Base-by-base conservation (phyloP, 139 green algal species). In the Chlorella ohadii region DNA sequence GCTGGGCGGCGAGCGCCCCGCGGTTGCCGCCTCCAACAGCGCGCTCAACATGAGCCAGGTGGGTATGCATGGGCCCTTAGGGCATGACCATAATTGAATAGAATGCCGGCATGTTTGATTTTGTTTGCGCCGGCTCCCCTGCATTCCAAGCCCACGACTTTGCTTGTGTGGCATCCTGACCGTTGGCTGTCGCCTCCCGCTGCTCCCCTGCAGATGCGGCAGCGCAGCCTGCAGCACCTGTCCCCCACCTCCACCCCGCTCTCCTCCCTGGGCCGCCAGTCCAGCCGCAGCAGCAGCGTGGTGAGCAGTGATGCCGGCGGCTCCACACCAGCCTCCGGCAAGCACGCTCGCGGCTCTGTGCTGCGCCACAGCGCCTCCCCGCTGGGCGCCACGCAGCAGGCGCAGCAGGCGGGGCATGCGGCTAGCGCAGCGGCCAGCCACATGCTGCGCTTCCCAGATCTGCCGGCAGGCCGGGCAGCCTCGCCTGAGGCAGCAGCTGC, bases 201-300 rank as follows among this genome's bases (percentile, higher is more conserved):
- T n/a, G n/a, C 66, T 41, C 11, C 34, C 28, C 44, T 44, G 76
- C 76, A 82, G 76, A 25, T 82, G 57, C 76, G 79, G 1, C 79
- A 71, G 65, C 79, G 79, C 47, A 84, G 79, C 79, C 79, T 84
- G 63, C 63, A 75, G 79, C 34, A 74, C 4, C 79, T 84, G 33
- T 84, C 79, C 3, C 79, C 79, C 47, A 78, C 79, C 66, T 84
- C 79, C 20, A 84, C 79, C 15, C 79, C 79, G 4, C 79, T 84
- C 25, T 66, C 44, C 51, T 74, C 79, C 33, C 36, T 84, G 66
- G 79, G 79, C 23, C 65, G 79, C 20, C 67, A 75, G 67, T 68
- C 51, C 66, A 84, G 67, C 79, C 34, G 67, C 47, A 15, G 65
- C 79, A 77, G 65, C 75, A 66, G 64, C 7, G 20, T 15, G 59